Base-by-base conservation (phyloP, 1,139 yeast genomes). In the Geotrichum restrictum region DNA sequence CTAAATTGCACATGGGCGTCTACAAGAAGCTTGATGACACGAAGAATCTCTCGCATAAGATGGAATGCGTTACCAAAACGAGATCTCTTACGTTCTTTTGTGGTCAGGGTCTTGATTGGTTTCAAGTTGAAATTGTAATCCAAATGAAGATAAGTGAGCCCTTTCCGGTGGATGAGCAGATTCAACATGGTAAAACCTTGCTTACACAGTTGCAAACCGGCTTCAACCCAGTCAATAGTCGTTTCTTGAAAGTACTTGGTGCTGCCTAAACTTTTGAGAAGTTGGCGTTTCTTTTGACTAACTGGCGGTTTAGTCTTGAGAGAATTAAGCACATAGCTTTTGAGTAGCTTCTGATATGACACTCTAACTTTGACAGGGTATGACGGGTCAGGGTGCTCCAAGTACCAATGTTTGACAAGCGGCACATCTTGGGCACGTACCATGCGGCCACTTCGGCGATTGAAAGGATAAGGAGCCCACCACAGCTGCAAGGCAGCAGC, bases 61-160 rank as follows among this genome's bases (percentile, higher is more conserved):
- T 94, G 98, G 71, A 94, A 94, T 0, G 98, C 95, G 68, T 91
- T 86, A 59, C 98, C 99, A 69, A 94, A 93, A 59, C 99, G 78
- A 1, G 98, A 91, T 62, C 91, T 83, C 69, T 94, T 94, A 57
- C 99, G 79, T 67, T 94, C 99, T 65, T 94, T 94, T 0, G 99
- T 94, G 0, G 98, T 91, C 57, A 94, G 74, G 0, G 98, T 93
- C 68, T 93, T 93, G 1, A 96, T 93, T 4, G 99, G 98, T 68
- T 94, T 94, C 64, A 94, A 73, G 66, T 94, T 94, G 73, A 93
- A 94, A 66, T 94, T 94, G 69, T 89, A 93, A 67, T 94, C 99
- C 58, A 94, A 74, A 72, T 94, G 99, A 56, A 94, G 73, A 64
- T 89, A 94, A 0, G 97, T 89, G 36, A 94, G 73, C 0, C 98